phyloP scores from a whole-genome alignment of 2,329 filamentous ascomycete genomes.

The Trichoderma pleuroti region DNA sequence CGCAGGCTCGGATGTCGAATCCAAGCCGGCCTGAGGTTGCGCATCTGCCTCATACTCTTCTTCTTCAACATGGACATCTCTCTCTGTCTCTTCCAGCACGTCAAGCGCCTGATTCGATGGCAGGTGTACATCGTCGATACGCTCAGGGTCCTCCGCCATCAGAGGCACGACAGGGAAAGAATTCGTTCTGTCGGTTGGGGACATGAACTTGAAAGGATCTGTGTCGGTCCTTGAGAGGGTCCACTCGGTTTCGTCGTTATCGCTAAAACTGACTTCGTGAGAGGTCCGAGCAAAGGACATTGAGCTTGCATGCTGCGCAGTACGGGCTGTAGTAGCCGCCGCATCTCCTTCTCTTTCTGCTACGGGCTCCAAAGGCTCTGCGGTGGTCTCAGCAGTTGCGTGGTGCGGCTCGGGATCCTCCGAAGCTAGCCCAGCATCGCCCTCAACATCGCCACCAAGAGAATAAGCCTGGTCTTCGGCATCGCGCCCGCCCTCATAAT shows the following conservation, averaged over 20 bases:
- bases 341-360: not conserved
- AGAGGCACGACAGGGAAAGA: slow-evolving; percentile 59
- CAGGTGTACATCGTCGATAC: slow-evolving; percentile 38
- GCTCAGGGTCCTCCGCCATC: slow-evolving; percentile 27
- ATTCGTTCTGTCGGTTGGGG: slow-evolving; percentile 55
- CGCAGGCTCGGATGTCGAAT: slow-evolving; percentile 13
- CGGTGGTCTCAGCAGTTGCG: slow-evolving; percentile 11
- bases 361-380: not conserved
- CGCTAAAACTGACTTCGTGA: slow-evolving; percentile 57
- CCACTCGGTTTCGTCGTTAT: slow-evolving; percentile 60
- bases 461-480: slow-evolving; percentile 23
- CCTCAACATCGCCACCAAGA: slow-evolving; percentile 26
- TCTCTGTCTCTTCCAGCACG: slow-evolving; percentile 52
- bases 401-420: slow-evolving; percentile 21
- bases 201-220: slow-evolving; percentile 56
- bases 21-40: slow-evolving; percentile 16
- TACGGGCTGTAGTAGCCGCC: not conserved
- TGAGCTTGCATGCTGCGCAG: slow-evolving; percentile 55
- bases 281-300: slow-evolving; percentile 63
- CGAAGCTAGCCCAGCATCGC: slow-evolving; percentile 27
- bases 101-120: slow-evolving; percentile 51
- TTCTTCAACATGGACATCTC: slow-evolving; percentile 43
- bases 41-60: slow-evolving; percentile 30
- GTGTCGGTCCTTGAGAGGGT: slow-evolving; percentile 48
- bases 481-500: slow-evolving; percentile 12